These are phyloP conservation scores for Paramecium sonneborni DNA, from an alignment of 73 alveolate species.

Conservation along the genomic window DNA sequence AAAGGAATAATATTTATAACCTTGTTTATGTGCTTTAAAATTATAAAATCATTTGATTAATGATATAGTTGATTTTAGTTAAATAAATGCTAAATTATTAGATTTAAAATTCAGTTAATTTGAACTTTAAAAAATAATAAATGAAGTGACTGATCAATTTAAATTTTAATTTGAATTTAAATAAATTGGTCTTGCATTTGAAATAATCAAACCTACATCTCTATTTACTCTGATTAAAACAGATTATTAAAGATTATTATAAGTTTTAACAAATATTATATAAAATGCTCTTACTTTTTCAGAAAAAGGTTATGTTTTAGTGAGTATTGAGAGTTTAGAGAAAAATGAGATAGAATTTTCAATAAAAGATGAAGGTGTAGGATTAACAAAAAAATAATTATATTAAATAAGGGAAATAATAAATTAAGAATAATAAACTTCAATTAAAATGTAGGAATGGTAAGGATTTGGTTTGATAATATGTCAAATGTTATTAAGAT, in stretches of 20 bases:
- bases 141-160: conserved; percentile 41
- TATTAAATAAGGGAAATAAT: conserved; percentile 5
- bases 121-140: conserved; percentile 30
- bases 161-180: conserved; percentile 49
- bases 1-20: conserved; percentile 42
- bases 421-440: neutral
- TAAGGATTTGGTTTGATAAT: conserved; percentile 67
- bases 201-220: neutral
- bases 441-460: neutral
- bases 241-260: conserved; percentile 58
- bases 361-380: conserved; percentile 57
- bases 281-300: conserved; percentile 43
- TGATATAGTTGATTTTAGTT: conserved; percentile 65
- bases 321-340: neutral
- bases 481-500: conserved; percentile 47
- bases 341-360: conserved; percentile 25
- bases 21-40: conserved; percentile 49
- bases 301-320: conserved; percentile 58
- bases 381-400: neutral
- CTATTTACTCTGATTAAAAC: neutral
- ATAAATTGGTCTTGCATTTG: conserved; percentile 49
- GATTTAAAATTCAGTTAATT: conserved; percentile 49
- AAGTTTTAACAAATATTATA: conserved; percentile 46
- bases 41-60: conserved; percentile 51
- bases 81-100: conserved; percentile 49